Evolutionary conservation across 768 basidiomycete species (phyloP).

Genomic region (Lactifluus hygrophoroides): DNA sequence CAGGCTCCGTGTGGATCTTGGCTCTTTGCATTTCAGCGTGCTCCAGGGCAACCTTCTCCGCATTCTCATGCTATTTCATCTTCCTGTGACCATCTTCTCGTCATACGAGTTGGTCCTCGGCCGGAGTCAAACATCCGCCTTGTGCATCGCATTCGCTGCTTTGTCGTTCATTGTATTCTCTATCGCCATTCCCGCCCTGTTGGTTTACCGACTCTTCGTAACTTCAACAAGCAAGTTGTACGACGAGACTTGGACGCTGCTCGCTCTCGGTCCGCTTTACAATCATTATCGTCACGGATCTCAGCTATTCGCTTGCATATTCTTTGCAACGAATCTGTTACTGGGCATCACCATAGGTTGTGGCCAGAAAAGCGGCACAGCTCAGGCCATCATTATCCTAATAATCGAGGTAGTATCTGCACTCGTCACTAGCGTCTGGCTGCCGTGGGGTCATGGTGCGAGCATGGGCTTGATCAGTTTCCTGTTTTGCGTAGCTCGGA

Average conservation of each 20-base stretch:
- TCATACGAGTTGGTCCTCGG: constrained; percentile 74
- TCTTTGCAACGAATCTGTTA: constrained; percentile 75
- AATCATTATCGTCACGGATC: constrained; percentile 90
- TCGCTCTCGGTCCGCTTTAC: constrained; percentile 87
- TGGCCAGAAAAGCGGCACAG: constrained; percentile 83
- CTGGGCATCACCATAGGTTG: constrained; percentile 83
- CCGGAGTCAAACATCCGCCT: constrained; percentile 39
- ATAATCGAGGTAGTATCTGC: constrained; percentile 83
- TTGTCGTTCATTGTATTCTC: constrained; percentile 76
- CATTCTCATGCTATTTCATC: constrained; percentile 85
- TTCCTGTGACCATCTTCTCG: constrained; percentile 89
- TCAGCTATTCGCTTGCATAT: constrained; percentile 76
- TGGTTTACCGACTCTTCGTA: constrained; percentile 69
- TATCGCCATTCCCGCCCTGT: constrained; percentile 61
- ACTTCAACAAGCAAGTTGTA: constrained; percentile 88
- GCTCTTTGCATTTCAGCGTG: constrained; percentile 73
- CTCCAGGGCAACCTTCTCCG: constrained; percentile 89
- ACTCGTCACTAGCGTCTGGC: constrained; percentile 85
- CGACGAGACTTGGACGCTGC: constrained; percentile 87
- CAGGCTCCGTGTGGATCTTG: constrained; percentile 50
- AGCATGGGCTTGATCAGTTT: constrained; percentile 97
- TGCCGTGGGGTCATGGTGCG: constrained; percentile 94
- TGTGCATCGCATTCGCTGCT: constrained; percentile 70
- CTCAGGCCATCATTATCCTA: constrained; percentile 85
- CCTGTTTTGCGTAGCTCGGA: constrained; percentile 83